Percentiles rank a stretch among this genome's conserved stretches.
These are phyloP conservation scores for Linderniella brevidens DNA, from an alignment of 257 asterid species.

Conservation along the genomic window DNA sequence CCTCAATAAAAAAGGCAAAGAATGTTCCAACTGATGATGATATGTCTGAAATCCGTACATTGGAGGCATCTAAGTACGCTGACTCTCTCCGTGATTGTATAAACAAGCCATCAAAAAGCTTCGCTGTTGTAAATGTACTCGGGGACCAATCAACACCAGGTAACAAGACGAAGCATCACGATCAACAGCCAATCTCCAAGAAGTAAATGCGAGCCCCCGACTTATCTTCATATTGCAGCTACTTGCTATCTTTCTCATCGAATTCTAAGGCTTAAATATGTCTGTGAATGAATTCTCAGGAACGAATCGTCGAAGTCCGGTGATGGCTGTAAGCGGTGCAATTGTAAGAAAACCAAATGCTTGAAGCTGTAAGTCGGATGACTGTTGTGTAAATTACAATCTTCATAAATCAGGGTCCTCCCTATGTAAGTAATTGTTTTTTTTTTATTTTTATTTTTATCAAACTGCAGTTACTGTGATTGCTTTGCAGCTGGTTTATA, in stretches of 20 bases:
- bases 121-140: slow-evolving; percentile 18
- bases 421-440: too few species aligned
- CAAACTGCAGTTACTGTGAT: slow-evolving; percentile 55
- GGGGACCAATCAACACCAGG: slow-evolving; percentile 21
- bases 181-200: slow-evolving; percentile 31
- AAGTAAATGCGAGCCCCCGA: slow-evolving; percentile 40
- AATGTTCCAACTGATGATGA: slow-evolving; percentile 14
- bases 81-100: slow-evolving; percentile 4
- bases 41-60: slow-evolving; percentile 10
- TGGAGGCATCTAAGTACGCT: slow-evolving; percentile 12
- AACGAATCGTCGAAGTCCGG: too few species aligned
- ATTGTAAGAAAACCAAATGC: slow-evolving; percentile 65
- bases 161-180: slow-evolving; percentile 18
- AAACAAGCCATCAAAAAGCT: slow-evolving; percentile 16
- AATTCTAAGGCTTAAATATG: slow-evolving; percentile 10
- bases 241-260: slow-evolving; percentile 1
- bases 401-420: background rate
- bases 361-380: slow-evolving; percentile 52
- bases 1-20: slow-evolving; percentile 15
- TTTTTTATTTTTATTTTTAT: slow-evolving; percentile 9
- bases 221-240: slow-evolving; percentile 4
- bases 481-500: slow-evolving; percentile 74
- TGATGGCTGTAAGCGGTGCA: slow-evolving; percentile 63
- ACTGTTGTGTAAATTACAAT: slow-evolving; percentile 9
- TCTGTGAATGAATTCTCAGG: slow-evolving; percentile 19